Conservation (phyloP, 108 stramenopile genomes). For the Seminavis robusta region DNA sequence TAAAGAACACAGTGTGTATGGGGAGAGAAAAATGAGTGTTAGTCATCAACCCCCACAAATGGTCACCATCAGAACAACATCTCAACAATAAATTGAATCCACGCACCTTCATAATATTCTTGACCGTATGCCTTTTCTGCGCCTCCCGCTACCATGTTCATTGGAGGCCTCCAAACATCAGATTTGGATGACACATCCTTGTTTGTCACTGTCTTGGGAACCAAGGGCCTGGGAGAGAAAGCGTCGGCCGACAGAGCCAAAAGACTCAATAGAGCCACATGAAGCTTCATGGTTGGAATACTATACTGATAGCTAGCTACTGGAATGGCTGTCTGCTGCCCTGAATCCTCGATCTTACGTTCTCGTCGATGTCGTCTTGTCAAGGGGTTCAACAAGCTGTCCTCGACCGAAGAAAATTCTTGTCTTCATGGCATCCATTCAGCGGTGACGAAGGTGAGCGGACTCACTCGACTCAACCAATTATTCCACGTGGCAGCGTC, state of each 20-base stretch:
- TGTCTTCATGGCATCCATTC: no score
- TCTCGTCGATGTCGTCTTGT: no score
- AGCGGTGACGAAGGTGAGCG: no score
- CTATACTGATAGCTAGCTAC: no score
- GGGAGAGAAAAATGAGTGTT: background rate
- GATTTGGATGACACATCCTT: background rate
- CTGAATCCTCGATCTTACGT: no score
- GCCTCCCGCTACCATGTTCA: slow-evolving; percentile 54
- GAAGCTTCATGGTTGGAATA: no score
- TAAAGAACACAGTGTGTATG: slow-evolving; percentile 8
- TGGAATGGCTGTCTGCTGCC: no score
- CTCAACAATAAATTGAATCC: background rate
- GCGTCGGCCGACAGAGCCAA: background rate
- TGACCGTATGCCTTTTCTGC: slow-evolving; percentile 40
- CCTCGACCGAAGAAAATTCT: no score
- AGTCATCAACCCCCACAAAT: background rate
- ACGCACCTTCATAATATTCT: slow-evolving; percentile 64
- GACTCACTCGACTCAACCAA: no score
- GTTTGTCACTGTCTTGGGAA: background rate
- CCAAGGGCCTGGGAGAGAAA: background rate
- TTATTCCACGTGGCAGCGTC: no score
- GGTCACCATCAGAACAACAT: background rate
- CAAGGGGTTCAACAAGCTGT: no score
- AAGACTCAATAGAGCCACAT: no score
- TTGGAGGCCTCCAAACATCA: slow-evolving; percentile 6